Percentiles rank a stretch among this genome's conserved stretches.
phyloP scores from a whole-genome alignment of 495 filamentous ascomycete genomes.

The Tuber melanosporum region DNA sequence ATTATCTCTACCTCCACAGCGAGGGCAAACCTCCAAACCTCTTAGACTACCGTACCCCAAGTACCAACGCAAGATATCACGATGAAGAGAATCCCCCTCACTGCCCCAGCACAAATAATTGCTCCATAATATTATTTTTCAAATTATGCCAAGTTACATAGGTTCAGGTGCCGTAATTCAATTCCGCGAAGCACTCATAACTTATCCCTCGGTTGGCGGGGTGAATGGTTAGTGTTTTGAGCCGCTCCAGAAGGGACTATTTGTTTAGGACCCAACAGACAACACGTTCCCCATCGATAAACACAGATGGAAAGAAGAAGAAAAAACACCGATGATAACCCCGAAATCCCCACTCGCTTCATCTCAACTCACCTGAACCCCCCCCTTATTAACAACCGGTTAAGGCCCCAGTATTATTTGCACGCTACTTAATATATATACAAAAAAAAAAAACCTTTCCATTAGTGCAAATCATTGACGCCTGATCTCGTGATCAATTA shows the following conservation, averaged over 20 bases:
- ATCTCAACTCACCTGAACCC: not conserved
- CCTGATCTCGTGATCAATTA: conserved; percentile 30
- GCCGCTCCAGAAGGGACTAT: conserved; percentile 13
- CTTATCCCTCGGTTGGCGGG: conserved; percentile 28
- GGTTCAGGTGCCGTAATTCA: not conserved
- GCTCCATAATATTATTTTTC: not conserved
- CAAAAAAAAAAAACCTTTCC: not conserved
- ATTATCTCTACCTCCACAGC: not conserved
- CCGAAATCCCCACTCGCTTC: not conserved
- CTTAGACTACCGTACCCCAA: not conserved
- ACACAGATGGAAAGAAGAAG: not conserved
- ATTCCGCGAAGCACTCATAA: not conserved
- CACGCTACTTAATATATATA: too few relatives aligned
- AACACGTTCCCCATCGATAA: not conserved
- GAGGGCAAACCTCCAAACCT: not conserved
- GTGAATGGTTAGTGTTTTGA: conserved; percentile 32
- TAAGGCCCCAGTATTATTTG: too few relatives aligned
- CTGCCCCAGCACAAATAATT: not conserved
- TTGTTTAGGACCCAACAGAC: conserved; percentile 19
- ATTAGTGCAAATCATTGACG: conserved; percentile 5
- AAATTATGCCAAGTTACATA: not conserved
- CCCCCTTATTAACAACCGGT: not conserved
- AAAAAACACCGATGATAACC: not conserved
- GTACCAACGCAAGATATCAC: not conserved
- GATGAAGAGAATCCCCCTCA: not conserved